Evolutionary conservation across 73 alveolate genomes (phyloP).

Genomic region (Tetrahymena borealis): DNA sequence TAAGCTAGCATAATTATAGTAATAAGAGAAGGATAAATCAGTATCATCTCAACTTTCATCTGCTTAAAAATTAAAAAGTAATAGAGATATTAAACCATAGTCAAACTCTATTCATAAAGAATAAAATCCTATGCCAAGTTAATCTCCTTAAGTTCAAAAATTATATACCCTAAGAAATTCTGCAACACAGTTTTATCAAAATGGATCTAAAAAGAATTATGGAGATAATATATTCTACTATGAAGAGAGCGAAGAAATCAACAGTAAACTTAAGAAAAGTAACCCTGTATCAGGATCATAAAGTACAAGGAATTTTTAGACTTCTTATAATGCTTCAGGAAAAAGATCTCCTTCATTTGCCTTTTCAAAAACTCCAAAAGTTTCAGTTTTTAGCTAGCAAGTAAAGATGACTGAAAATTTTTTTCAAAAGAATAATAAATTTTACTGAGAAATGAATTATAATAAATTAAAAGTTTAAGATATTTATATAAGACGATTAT

Average conservation of each 20-base stretch:
- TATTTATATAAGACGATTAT: too few relatives aligned
- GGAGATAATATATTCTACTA: background rate
- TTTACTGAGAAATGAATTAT: background rate
- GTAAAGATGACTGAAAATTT: background rate
- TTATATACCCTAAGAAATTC: background rate
- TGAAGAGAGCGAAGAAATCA: background rate
- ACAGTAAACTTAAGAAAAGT: background rate
- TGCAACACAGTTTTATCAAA: background rate
- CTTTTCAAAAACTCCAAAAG: background rate
- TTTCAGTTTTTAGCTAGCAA: background rate
- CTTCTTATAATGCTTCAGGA: background rate
- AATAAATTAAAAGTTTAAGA: background rate
- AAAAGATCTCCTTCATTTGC: slow-evolving; percentile 1
- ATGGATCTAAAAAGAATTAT: background rate
- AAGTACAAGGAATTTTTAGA: background rate
- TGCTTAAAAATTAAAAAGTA: background rate
- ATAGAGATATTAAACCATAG: background rate
- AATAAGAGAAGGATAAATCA: background rate
- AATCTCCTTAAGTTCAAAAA: background rate
- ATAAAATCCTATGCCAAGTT: background rate
- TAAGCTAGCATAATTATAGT: background rate
- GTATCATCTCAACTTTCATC: background rate
- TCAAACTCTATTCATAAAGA: background rate
- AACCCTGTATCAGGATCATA: background rate
- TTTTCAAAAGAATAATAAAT: background rate